A percentile compares a stretch with the other conserved stretches of the same genome.
Conservation (phyloP, 257 asterid species). For the Solanum sejunctum region DNA sequence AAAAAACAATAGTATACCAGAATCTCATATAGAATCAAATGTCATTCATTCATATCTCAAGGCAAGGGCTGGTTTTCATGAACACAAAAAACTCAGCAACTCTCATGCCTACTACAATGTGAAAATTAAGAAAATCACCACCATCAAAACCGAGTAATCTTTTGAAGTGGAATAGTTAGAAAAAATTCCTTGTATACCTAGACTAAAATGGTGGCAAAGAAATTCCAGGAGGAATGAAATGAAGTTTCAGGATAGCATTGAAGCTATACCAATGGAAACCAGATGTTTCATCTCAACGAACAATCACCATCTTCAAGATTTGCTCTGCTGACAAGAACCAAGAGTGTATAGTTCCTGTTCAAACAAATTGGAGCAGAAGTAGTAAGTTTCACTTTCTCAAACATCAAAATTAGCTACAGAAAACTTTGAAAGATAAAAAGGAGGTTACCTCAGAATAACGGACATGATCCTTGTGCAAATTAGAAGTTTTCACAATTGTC, state of each 20-base stretch:
- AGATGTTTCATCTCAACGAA: neutral
- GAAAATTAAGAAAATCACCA: neutral
- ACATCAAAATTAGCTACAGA: neutral
- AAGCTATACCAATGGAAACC: neutral
- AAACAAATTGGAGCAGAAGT: neutral
- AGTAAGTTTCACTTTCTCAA: neutral
- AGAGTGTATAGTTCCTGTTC: neutral
- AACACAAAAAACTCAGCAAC: conserved; percentile 1
- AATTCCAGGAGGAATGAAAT: neutral
- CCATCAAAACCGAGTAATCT: neutral
- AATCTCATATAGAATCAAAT: neutral
- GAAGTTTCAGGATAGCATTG: neutral
- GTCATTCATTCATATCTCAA: neutral
- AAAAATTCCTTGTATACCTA: neutral
- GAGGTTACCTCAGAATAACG: conserved; percentile 56
- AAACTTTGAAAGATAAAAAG: neutral
- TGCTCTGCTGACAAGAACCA: neutral
- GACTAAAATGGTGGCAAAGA: neutral
- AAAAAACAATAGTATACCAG: neutral
- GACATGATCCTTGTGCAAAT: conserved; percentile 31
- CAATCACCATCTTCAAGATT: neutral
- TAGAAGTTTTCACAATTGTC: conserved; percentile 65
- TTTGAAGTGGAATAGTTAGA: neutral
- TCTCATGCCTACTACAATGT: neutral
- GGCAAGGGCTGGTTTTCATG: conserved; percentile 3